Base-by-base conservation (phyloP, 345 rosid species). In the Lepidium africanum region DNA sequence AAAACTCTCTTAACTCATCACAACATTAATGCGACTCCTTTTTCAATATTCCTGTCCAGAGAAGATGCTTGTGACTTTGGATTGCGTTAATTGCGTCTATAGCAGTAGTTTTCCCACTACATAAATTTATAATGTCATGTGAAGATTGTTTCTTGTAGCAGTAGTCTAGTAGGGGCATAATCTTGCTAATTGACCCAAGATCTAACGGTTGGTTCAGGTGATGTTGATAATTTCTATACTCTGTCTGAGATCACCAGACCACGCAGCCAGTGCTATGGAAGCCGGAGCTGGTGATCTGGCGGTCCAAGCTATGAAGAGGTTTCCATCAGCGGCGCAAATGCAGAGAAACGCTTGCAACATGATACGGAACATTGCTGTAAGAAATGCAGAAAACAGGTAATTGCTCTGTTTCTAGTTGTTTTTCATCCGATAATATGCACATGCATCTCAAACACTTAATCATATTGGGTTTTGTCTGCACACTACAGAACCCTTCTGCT, bases 261-360 rank as follows among this genome's bases (percentile, higher is more conserved):
- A 86, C 67, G 96, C 96, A 66, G 81, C 88, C 63, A 74, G 82
- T 47, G 97, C 99, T 23, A 77, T 88, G 54, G 97, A 88, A 82
- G 92, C 95, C 4, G 98, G 98, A 70, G 96, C 96, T 9, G 98
- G 97, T 54, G 97, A 93, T 63, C 77, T 87, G 60, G 92, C 95
- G 5, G 68, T 87, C 19, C 92, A 91, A 76, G 89, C 91, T 73
- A 93, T 93, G 99, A 79, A 82, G 78, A 83, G 79, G 70, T 91
- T 90, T 69, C 93, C 97, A 51, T 54, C 64, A 62, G 84, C 87
- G 17, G 87, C 60, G 14, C 97, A 72, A 60, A 70, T 91, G 83
- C 99, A 86, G 78, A 80, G 77, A 76, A 87, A 78, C 60, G 81
- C 88, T 41, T 94, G 97, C 81, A 81, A 86, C 65, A 89, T 91